A percentile compares a stretch with the other conserved stretches of the same genome.
phyloP scores from a whole-genome alignment of 495 filamentous ascomycete species.

The Xylaria curta region DNA sequence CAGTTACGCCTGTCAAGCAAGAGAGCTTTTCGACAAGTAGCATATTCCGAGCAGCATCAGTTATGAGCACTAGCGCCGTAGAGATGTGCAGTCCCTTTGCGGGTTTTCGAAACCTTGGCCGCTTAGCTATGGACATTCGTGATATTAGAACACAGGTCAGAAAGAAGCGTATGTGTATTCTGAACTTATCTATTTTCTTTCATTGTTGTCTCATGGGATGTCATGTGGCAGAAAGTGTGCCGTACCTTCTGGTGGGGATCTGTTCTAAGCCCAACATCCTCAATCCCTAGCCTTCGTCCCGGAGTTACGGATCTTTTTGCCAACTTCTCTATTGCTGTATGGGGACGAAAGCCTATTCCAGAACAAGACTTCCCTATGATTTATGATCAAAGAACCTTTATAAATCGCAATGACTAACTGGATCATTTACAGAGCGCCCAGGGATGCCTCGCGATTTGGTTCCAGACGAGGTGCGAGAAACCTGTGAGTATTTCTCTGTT shows the following conservation, averaged over 20 bases:
- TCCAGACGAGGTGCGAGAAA: conserved; percentile 48
- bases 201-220: background rate
- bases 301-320: background rate
- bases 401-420: background rate
- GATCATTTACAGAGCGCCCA: conserved; percentile 33
- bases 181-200: background rate
- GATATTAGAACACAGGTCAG: conserved; percentile 48
- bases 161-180: conserved; percentile 34
- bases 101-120: conserved; percentile 30
- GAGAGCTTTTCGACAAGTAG: conserved; percentile 24
- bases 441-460: conserved; percentile 53
- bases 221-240: background rate
- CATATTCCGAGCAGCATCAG: conserved; percentile 11
- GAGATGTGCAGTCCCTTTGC: conserved; percentile 31
- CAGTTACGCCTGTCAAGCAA: conserved; percentile 20
- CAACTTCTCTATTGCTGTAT: background rate
- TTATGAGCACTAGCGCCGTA: conserved; percentile 17
- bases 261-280: background rate
- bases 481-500: conserved; percentile 6
- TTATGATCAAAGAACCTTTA: background rate
- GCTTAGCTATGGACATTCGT: conserved; percentile 36
- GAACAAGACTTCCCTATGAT: background rate
- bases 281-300: background rate
- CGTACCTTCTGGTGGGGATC: background rate
- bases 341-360: background rate